Evolutionary conservation across 306 rosid genomes (phyloP).

Genomic region (Prunus mira): DNA sequence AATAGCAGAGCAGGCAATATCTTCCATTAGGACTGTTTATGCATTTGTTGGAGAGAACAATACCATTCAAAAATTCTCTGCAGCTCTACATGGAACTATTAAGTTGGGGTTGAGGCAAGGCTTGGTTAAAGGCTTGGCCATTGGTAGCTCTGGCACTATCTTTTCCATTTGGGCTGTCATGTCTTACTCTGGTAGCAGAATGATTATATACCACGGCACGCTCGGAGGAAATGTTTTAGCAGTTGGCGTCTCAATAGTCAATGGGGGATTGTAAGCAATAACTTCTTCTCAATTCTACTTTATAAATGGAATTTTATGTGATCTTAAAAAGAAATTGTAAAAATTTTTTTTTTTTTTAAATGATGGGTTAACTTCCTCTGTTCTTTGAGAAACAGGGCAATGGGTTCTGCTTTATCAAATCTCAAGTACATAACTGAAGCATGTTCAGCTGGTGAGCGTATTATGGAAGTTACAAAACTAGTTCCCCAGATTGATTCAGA

Average conservation of each 20-base stretch:
- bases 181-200: conserved; percentile 11
- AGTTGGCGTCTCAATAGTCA: conserved; percentile 9
- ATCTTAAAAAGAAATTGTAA: too few species aligned
- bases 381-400: conserved; percentile 6
- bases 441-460: background rate
- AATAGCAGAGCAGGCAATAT: conserved; percentile 19
- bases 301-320: too few species aligned
- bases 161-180: conserved; percentile 4
- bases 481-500: conserved; percentile 17
- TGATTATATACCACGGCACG: conserved; percentile 16
- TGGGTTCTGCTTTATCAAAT: conserved; percentile 15
- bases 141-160: conserved; percentile 10
- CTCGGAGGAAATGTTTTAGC: conserved; percentile 24
- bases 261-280: conserved; percentile 15
- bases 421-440: conserved; percentile 20
- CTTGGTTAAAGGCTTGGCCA: conserved; percentile 22
- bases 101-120: conserved; percentile 21
- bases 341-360: too few species aligned
- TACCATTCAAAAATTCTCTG: background rate
- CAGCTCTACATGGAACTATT: background rate
- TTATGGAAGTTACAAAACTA: conserved; percentile 5
- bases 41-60: conserved; percentile 19
- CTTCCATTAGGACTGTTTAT: conserved; percentile 21
- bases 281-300: background rate
- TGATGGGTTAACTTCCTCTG: too few species aligned